Conservation (phyloP, 2,329 filamentous ascomycete genomes). For the Aureobasidium subglaciale region DNA sequence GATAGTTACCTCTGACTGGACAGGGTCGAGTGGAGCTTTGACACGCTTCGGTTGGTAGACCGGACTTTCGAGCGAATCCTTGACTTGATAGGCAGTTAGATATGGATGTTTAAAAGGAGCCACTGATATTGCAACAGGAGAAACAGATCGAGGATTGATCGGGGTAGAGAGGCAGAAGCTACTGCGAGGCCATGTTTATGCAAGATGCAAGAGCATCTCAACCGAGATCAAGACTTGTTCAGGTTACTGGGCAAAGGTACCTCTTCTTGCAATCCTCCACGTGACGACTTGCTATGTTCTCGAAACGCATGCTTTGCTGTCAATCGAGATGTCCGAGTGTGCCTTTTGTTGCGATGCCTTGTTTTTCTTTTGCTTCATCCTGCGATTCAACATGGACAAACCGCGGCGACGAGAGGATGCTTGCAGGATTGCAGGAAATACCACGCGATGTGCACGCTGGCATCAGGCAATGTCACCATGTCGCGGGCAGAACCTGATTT, state of each 20-base stretch:
- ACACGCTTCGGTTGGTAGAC: conserved; percentile 4
- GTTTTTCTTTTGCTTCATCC: neutral
- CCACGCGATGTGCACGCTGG: neutral
- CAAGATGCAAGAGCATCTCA: neutral
- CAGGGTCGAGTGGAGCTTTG: neutral
- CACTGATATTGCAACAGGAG: neutral
- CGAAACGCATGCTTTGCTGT: conserved; percentile 9
- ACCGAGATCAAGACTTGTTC: no score
- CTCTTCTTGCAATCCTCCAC: neutral
- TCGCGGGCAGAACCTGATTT: neutral
- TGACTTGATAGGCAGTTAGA: neutral
- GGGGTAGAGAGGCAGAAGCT: neutral
- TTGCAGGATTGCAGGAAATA: neutral
- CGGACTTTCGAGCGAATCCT: neutral
- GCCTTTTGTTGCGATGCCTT: neutral
- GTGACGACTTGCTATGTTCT: neutral
- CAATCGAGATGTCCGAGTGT: neutral
- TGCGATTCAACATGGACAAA: neutral
- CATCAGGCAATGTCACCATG: neutral
- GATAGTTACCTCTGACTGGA: conserved; percentile 4
- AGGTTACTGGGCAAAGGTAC: neutral
- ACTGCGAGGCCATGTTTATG: neutral
- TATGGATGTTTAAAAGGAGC: neutral
- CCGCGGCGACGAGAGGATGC: neutral
- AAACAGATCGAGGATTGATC: neutral